These are phyloP conservation scores for Trametes versicolor DNA, from an alignment of 1,284 basidiomycete species.

Conservation along the genomic window DNA sequence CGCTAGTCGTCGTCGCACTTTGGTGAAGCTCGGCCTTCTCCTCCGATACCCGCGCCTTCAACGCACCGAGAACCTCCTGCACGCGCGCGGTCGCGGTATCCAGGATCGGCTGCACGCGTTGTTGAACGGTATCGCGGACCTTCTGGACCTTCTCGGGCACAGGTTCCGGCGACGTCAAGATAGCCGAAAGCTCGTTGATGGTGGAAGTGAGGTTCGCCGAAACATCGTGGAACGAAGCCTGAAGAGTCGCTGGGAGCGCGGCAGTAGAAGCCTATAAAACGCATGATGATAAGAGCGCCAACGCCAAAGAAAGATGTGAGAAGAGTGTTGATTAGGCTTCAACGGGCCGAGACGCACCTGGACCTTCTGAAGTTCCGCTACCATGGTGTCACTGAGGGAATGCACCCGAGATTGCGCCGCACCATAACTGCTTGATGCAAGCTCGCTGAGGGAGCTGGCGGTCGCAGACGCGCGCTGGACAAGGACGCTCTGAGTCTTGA, in stretches of 20 bases:
- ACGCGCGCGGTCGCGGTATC: slow-evolving; percentile 48
- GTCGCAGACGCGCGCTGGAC: slow-evolving; percentile 78
- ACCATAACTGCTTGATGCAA: slow-evolving; percentile 63
- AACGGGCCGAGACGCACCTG: slow-evolving; percentile 48
- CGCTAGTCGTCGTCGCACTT: slow-evolving; percentile 31
- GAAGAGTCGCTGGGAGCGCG: slow-evolving; percentile 63
- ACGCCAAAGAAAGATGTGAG: slow-evolving; percentile 8
- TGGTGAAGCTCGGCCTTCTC: slow-evolving; percentile 32
- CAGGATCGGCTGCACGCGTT: slow-evolving; percentile 67
- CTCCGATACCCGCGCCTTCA: slow-evolving; percentile 43
- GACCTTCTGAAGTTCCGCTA: slow-evolving; percentile 69
- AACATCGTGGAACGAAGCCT: slow-evolving; percentile 57
- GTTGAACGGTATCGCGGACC: slow-evolving; percentile 65
- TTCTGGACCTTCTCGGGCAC: slow-evolving; percentile 66
- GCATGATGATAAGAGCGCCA: not conserved
- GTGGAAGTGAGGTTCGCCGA: slow-evolving; percentile 57
- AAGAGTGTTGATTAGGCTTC: slow-evolving; percentile 7
- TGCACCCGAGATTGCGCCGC: slow-evolving; percentile 59
- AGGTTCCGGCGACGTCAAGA: slow-evolving; percentile 64
- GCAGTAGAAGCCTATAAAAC: slow-evolving; percentile 56
- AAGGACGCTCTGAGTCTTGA: slow-evolving; percentile 72
- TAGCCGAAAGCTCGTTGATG: slow-evolving; percentile 59
- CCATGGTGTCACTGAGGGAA: slow-evolving; percentile 68
- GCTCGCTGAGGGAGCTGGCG: slow-evolving; percentile 66
- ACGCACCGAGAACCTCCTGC: slow-evolving; percentile 44